These are phyloP conservation scores for Volvox africanus DNA, from an alignment of 139 green algal genomes.

Conservation along the genomic window DNA sequence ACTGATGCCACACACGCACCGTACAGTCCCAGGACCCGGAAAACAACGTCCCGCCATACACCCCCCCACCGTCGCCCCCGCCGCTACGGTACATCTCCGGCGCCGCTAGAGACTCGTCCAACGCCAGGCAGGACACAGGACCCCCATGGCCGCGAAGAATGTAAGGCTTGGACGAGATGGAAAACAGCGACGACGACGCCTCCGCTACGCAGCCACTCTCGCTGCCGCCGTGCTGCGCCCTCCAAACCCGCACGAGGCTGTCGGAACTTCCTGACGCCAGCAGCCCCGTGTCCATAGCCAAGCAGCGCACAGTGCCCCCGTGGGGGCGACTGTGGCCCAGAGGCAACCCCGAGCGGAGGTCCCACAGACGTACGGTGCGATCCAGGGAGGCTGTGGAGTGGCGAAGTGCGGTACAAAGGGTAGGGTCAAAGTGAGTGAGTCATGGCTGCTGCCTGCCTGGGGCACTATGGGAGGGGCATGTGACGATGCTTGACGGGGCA, in stretches of 20 bases:
- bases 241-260: slow-evolving; percentile 63
- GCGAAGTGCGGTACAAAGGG: not conserved
- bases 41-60: slow-evolving; percentile 27
- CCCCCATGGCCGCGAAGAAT: slow-evolving; percentile 73
- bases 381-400: slow-evolving; percentile 71
- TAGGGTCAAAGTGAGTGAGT: no score
- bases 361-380: slow-evolving; percentile 77
- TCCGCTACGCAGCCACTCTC: not conserved
- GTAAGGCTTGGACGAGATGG: slow-evolving; percentile 50
- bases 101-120: slow-evolving; percentile 41
- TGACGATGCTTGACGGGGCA: no score
- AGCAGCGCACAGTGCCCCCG: slow-evolving; percentile 71
- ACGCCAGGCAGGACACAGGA: slow-evolving; percentile 68
- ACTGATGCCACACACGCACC: slow-evolving; percentile 65
- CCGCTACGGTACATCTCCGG: not conserved
- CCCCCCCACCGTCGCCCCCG: not conserved
- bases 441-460: no score
- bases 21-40: slow-evolving; percentile 73
- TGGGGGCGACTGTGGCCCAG: slow-evolving; percentile 64
- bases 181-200: slow-evolving; percentile 56
- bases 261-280: slow-evolving; percentile 67
- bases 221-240: not conserved
- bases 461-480: no score
- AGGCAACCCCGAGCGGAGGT: slow-evolving; percentile 70
- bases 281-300: slow-evolving; percentile 64